phyloP scores from a whole-genome alignment of 2,329 filamentous ascomycete species.

The Tolypocladium ophioglossoides region DNA sequence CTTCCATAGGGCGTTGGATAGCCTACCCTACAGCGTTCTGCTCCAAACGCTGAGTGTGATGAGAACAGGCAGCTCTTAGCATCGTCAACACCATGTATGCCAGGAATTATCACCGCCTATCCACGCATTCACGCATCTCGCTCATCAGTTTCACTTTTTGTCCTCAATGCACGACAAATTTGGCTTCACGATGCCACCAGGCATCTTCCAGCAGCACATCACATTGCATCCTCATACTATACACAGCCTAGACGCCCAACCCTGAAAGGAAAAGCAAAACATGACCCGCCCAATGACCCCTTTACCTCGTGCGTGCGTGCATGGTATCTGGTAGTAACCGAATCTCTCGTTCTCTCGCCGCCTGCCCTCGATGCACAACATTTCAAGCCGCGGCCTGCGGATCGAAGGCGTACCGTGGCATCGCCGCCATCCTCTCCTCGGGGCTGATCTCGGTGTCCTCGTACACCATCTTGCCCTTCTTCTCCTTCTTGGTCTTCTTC shows the following conservation, averaged over 20 bases:
- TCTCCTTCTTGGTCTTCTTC: constrained; percentile 56
- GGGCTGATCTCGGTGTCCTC: constrained; percentile 70
- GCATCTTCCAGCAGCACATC: background rate
- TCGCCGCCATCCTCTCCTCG: constrained; percentile 77
- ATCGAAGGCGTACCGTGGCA: constrained; percentile 62
- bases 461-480: constrained; percentile 67
- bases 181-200: background rate
- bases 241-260: background rate
- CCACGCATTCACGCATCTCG: no score
- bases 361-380: no score
- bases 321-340: background rate
- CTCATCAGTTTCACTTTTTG: no score
- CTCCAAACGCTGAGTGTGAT: no score
- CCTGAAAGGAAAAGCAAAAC: background rate
- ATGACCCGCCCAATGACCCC: background rate
- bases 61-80: no score
- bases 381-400: background rate
- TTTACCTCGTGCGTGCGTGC: background rate
- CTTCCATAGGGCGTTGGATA: background rate
- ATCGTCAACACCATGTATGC: no score
- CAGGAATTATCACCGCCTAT: no score
- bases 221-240: background rate
- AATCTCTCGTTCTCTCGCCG: background rate
- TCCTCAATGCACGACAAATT: background rate
- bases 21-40: background rate